Evolutionary conservation across 345 rosid genomes (phyloP), one percentile per base, ranked within the genome.

Genomic region (Brassica carinata): DNA sequence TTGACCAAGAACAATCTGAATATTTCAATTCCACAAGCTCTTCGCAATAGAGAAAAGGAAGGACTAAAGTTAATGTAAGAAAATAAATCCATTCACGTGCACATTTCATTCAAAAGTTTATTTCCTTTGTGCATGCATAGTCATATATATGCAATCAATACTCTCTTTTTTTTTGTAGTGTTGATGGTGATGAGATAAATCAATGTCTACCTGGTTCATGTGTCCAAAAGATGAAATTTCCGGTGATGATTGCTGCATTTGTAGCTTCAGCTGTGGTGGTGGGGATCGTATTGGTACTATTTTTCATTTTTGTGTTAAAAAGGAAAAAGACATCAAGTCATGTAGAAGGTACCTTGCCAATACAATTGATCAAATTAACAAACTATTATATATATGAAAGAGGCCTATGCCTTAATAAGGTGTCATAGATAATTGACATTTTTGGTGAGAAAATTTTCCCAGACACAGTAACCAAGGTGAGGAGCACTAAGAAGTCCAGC

Each of bases 1-100:
- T 68, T 85, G 48, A 43, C 78, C 14, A 75, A 82, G 58, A 89
- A 86, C 75, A 69, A 82, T 0, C 63, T 86, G n/a, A 64, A 18
- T 51, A 85, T 85, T 69, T 18, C 81, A 19, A 38, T 89, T 57
- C 90, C 92, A 51, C 17, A 9, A 14, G 57, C 61, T 2, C 85
- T 89, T 64, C 36, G 26, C 15, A 76, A 84, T 17, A 89, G 71
- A 64, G 9, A 30, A 11, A 66, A 67, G 2, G n/a, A 19, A 13
- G 82, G 82, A 67, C 74, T 79, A 2, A 19, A 19, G 1, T 10
- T 79, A 59, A 7, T 74, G 83, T 79, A 67, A 72, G 68, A 72
- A 31, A 31, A 31, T 3, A 62, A 26, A 9, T 13, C 5, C 26
- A 62, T 4, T 1, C 7, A 62, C 7, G 48, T 40, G 53, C 4